Conservation (phyloP, 2,329 filamentous ascomycete genomes). For the Colletotrichum eremochloae region DNA sequence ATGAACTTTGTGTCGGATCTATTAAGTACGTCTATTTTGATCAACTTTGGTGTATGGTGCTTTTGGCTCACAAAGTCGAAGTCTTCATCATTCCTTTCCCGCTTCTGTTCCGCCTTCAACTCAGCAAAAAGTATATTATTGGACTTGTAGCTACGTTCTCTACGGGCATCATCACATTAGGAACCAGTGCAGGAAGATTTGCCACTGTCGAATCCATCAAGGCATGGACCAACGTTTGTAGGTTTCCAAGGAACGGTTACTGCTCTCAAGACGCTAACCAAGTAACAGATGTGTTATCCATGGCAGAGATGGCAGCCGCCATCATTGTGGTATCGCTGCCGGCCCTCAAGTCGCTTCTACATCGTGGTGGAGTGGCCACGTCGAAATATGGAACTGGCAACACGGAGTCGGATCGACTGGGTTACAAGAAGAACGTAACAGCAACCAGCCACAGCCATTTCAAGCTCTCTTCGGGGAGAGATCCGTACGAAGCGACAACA, state of each 20-base stretch:
- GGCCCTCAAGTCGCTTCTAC: conserved; percentile 44
- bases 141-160: conserved; percentile 43
- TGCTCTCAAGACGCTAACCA: neutral
- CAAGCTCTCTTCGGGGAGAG: conserved; percentile 44
- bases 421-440: conserved; percentile 30
- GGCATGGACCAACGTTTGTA: conserved; percentile 45
- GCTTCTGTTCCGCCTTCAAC: conserved; percentile 41
- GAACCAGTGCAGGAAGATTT: conserved; percentile 45
- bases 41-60: neutral
- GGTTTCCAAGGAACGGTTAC: neutral
- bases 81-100: conserved; percentile 45
- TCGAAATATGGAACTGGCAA: conserved; percentile 32
- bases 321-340: conserved; percentile 45
- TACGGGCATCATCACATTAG: conserved; percentile 44
- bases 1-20: conserved; percentile 47
- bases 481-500: conserved; percentile 40
- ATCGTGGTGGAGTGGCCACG: conserved; percentile 35
- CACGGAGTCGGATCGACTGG: conserved; percentile 25
- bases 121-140: conserved; percentile 44
- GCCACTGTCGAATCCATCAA: conserved; percentile 43
- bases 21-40: conserved; percentile 39
- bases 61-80: conserved; percentile 3
- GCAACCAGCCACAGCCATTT: conserved; percentile 38
- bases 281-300: conserved; percentile 42
- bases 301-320: conserved; percentile 44